Evolutionary conservation across 1,284 basidiomycete species (phyloP).

Genomic region (Sporisorium sorghi): DNA sequence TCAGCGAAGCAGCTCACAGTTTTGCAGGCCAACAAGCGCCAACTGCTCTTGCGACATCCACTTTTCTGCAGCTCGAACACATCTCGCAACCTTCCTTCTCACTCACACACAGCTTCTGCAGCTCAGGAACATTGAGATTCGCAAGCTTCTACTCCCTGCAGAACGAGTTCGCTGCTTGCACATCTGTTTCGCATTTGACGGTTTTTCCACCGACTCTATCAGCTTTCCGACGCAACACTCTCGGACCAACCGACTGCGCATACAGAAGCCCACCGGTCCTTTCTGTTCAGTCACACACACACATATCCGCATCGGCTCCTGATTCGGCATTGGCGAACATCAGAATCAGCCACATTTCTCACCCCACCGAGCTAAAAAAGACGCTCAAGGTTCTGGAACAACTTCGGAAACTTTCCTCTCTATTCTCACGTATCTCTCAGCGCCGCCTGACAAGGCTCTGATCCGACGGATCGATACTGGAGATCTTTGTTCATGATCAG

Average conservation of each 20-base stretch:
- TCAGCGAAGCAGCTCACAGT: too few relatives aligned
- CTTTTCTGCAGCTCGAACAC: not conserved
- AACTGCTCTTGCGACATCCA: conserved; percentile 6
- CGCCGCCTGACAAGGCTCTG: not conserved
- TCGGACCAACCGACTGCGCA: conserved; percentile 3
- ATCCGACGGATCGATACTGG: conserved; percentile 16
- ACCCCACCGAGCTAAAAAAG: too few relatives aligned
- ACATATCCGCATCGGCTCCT: not conserved
- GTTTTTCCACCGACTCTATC: not conserved
- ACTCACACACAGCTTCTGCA: not conserved
- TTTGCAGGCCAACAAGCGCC: too few relatives aligned
- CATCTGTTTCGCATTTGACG: not conserved
- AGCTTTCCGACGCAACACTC: not conserved
- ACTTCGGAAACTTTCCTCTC: conserved; percentile 1
- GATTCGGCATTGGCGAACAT: conserved; percentile 1
- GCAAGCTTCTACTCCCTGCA: not conserved
- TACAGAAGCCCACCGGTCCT: not conserved
- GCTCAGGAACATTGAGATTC: not conserved
- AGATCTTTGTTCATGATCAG: conserved; percentile 9
- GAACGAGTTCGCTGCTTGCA: not conserved
- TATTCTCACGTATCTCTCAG: conserved; percentile 9
- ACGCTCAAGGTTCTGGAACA: not conserved
- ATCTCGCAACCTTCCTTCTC: not conserved
- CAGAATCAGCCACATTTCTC: not conserved
- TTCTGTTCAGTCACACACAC: conserved; percentile 1